Base-by-base conservation (phyloP, 2,329 filamentous ascomycete species). In the Colletotrichum magnum region DNA sequence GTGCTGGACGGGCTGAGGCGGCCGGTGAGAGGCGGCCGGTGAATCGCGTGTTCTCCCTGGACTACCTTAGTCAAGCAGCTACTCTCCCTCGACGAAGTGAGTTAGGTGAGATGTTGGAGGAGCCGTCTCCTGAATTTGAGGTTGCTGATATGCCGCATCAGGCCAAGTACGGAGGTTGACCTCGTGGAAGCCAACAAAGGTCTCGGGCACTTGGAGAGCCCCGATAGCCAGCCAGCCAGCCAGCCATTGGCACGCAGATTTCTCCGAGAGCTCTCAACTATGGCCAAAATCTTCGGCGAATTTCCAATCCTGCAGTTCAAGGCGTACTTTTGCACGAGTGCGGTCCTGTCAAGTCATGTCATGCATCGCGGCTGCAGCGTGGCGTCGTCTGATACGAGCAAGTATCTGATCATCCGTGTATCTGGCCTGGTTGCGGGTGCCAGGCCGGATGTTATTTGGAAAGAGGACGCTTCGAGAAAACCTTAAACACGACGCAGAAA, bases 131-230 rank as follows among this genome's bases (percentile, higher is more conserved):
- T 10, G 5, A 6, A 7, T n/a, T 10, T 3, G 21, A 2, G 18
- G 45, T 32, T 28, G 43, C 15, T 6, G 43, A 67, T 16, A n/a
- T 16, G 7, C 39, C 26, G 45, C 43, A 47, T 59, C 45, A 10
- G 36, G 51, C 6, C 13, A 47, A 60, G 36, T 21, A 52, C 18
- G 56, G 57, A 57, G 18, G 56, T 57, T 61, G 56, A 57, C 43
- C 62, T 66, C 67, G 56, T 61, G 57, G 62, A 13, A 51, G 39
- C 6, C 10, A 67, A 67, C 56, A 67, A 67, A 69, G 62, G 21
- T 41, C 18, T 2, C 10, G 16, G 41, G 47, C 6, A 15, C 15
- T 39, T 24, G 36, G 32, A 12, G 64, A 54, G 51, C 51, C 57
- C 51, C 41, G 43, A n/a, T 6, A 45, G 6, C 26, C 51, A 66